Conservation (phyloP, 768 basidiomycete genomes). For the Trametes sanguinea region DNA sequence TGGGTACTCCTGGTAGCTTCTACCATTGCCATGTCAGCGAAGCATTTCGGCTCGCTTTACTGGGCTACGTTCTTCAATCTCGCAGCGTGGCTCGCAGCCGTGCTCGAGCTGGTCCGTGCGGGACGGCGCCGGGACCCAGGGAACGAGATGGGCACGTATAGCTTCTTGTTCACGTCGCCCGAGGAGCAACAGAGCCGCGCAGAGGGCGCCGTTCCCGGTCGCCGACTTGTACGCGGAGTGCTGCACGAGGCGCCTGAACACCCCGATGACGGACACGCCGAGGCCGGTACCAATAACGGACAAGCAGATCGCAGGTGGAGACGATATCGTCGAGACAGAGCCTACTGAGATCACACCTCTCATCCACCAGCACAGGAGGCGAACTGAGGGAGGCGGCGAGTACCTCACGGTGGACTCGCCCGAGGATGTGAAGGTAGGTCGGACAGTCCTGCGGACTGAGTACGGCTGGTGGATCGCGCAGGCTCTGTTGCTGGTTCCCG, state of each 20-base stretch:
- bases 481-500: constrained; percentile 52
- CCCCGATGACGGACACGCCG: not conserved
- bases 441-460: constrained; percentile 27
- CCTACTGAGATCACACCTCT: constrained; percentile 63
- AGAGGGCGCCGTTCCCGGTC: constrained; percentile 16
- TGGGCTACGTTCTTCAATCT: constrained; percentile 58
- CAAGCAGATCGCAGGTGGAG: constrained; percentile 19
- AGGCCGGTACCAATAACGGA: constrained; percentile 21
- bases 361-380: constrained; percentile 37
- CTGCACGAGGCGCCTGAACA: constrained; percentile 24
- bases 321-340: constrained; percentile 36
- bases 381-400: constrained; percentile 23
- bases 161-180: constrained; percentile 16
- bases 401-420: constrained; percentile 21
- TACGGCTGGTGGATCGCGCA: constrained; percentile 62
- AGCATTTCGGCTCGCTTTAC: constrained; percentile 55
- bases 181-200: constrained; percentile 8
- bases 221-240: constrained; percentile 27
- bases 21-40: constrained; percentile 45
- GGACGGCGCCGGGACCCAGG: constrained; percentile 31
- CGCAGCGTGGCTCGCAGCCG: constrained; percentile 43
- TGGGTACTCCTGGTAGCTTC: constrained; percentile 59
- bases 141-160: constrained; percentile 12
- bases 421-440: constrained; percentile 8
- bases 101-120: constrained; percentile 40